Evolutionary conservation across 1,284 basidiomycete genomes (phyloP), one percentile per base, ranked within the genome.

Genomic region (Phenoliferia sp.): DNA sequence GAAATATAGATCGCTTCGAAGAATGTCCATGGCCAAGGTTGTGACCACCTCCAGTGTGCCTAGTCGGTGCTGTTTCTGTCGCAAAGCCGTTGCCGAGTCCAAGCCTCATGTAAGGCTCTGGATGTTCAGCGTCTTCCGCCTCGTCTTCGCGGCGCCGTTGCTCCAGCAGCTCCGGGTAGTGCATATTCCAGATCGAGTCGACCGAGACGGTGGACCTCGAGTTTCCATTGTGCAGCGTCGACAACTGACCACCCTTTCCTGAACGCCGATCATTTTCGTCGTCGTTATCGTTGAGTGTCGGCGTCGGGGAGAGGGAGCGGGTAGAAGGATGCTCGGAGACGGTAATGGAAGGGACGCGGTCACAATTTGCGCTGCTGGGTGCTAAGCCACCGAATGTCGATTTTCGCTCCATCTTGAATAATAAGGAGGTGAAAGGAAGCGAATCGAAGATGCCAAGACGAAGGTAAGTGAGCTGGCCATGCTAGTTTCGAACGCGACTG

Each of bases 161-260:
- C 33, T 63, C 65, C 61, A 60, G 60, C 36, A 50, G 55, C 16
- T 31, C 33, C 22, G 58, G 35, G 52, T 63, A 67, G 50, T 63
- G 61, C 32, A 59, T 33, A 36, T 63, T 44, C 65, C 65, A 67
- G 61, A 67, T 59, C 52, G 65, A 67, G 62, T 67, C 65, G 65
- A 67, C 22, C 12, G 39, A 44, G 39, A 44, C 12, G 12, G 39
- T 44, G 12, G 39, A 44, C 22, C 12, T 22, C 12, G 39, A 44
- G 22, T 44, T 44, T 44, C 39, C 39, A 44, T 12, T 44, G 39
- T 12, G 39, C 12, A 12, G 39, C 12, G 39, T 12, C 12, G 39
- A 44, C 39, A 22, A 12, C 39, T 22, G 39, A n/a, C n/a, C n/a
- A n/a, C n/a, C n/a, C n/a, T n/a, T n/a, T n/a, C n/a, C n/a, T n/a